Evolutionary conservation across 257 asterid species (phyloP).

Genomic region (Mentha longifolia): DNA sequence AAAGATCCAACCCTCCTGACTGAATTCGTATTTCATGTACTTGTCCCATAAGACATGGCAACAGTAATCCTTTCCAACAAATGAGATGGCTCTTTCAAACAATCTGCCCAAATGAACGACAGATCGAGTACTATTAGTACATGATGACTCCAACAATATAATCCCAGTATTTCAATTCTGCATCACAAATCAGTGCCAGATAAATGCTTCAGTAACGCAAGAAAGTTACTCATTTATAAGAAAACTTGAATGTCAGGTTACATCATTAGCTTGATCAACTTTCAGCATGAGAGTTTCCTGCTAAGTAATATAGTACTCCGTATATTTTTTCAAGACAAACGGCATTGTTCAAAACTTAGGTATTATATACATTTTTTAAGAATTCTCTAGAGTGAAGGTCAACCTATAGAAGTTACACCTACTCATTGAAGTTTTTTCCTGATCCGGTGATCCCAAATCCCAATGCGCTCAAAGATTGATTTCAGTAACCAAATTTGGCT

Average conservation of each 20-base stretch:
- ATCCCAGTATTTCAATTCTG: slow-evolving; percentile 20
- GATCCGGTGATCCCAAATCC: neutral
- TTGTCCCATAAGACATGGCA: slow-evolving; percentile 86
- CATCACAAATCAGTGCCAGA: slow-evolving; percentile 8
- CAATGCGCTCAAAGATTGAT: neutral
- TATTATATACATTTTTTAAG: too few relatives aligned
- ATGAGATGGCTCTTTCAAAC: slow-evolving; percentile 71
- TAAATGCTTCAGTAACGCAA: slow-evolving; percentile 16
- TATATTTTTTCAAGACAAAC: neutral
- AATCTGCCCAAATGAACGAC: slow-evolving; percentile 53
- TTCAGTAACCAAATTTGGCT: slow-evolving; percentile 1
- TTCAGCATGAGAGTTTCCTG: neutral
- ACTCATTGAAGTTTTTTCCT: neutral
- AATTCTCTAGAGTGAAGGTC: slow-evolving; percentile 11
- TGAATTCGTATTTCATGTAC: slow-evolving; percentile 77
- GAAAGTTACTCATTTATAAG: slow-evolving; percentile 13
- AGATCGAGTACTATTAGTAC: slow-evolving; percentile 19
- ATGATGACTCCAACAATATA: slow-evolving; percentile 24
- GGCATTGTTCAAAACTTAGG: neutral
- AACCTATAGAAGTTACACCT: neutral
- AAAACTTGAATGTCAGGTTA: slow-evolving; percentile 19
- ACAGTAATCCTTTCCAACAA: slow-evolving; percentile 80
- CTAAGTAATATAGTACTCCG: too few relatives aligned
- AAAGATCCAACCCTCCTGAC: slow-evolving; percentile 70
- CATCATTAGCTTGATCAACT: slow-evolving; percentile 14